Base-by-base conservation (phyloP, 805 yeast genomes). In the Candida morakotiae region DNA sequence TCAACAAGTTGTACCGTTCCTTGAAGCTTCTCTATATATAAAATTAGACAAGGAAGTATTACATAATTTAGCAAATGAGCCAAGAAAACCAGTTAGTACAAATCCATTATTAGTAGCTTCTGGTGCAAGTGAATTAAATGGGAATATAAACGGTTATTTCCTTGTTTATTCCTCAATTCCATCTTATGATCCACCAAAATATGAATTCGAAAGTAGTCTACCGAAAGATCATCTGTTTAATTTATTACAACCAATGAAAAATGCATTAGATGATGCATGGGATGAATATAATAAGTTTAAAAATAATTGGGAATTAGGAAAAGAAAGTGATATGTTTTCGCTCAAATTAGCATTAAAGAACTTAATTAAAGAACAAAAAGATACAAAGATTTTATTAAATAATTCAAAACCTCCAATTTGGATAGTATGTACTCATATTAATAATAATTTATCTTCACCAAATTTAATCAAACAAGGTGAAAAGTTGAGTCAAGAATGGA, bases 111-210 rank as follows among this genome's bases (percentile, higher is more conserved):
- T 84, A 9, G 85, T 81, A 3, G 91, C 87, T 4, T 79, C 87
- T 26, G 93, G 93, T 1, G 85, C 88, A 4, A 75, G 86, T 29
- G 91, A 83, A 42, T 57, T 84, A 47, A 83, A 84, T 52, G 89
- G 88, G 4, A 68, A 76, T 22, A 72, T 84, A n/a, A 83, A 82
- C 52, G 91, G 89, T 0, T 84, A 84, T 53, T 64, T 82, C 29
- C 67, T 82, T 25, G 78, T 81, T 32, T 84, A 83, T 55, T 73
- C 81, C 38, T 81, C 86, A 2, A 74, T 83, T 2, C 93, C 94
- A 0, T 68, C 75, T 16, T 47, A 64, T 22, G 65, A 64, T 33
- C 87, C 87, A 1, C 89, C 89, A 1, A 58, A 67, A 0, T 82
- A 82, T 47, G 70, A 68, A 10, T 62, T 57, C 28, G 47, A 43